phyloP scores from a whole-genome alignment of 75 land plant genomes.

The Pinus albicaulis region DNA sequence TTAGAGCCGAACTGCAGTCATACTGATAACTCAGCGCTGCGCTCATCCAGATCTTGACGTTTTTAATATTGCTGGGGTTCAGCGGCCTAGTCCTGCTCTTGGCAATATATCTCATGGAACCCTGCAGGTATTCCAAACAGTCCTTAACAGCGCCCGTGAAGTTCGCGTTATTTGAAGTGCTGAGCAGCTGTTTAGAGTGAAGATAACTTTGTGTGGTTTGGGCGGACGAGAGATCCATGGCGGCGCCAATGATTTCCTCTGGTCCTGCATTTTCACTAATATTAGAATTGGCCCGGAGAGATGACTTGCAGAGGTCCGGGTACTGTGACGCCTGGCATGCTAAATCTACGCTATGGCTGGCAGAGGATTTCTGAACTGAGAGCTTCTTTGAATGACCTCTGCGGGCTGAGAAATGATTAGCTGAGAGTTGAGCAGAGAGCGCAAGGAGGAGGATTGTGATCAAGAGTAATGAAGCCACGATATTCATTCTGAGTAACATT shows the following conservation, averaged over 20 bases:
- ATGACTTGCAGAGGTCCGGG: constrained; percentile 3
- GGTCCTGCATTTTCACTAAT: not conserved
- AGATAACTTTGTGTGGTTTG: not conserved
- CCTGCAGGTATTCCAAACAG: constrained; percentile 32
- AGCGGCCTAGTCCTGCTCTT: not conserved
- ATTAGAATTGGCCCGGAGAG: not conserved
- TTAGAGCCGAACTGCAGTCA: constrained; percentile 33
- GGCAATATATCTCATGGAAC: constrained; percentile 17
- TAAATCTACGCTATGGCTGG: not conserved
- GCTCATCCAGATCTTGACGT: constrained; percentile 44
- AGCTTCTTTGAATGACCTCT: no score
- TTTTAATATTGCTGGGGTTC: constrained; percentile 17
- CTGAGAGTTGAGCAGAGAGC: no score
- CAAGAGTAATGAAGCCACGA: no score
- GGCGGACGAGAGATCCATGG: not conserved
- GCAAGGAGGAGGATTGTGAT: no score
- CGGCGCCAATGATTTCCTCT: constrained; percentile 3
- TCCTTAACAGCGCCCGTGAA: constrained; percentile 27
- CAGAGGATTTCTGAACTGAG: no score
- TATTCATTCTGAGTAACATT: no score
- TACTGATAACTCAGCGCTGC: constrained; percentile 22
- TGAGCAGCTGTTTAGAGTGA: not conserved
- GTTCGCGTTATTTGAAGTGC: constrained; percentile 1
- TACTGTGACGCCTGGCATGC: constrained; percentile 11
- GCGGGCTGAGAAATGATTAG: no score